Conservation (phyloP, 805 yeast species). For the Crinitomyces ghanaensis region DNA sequence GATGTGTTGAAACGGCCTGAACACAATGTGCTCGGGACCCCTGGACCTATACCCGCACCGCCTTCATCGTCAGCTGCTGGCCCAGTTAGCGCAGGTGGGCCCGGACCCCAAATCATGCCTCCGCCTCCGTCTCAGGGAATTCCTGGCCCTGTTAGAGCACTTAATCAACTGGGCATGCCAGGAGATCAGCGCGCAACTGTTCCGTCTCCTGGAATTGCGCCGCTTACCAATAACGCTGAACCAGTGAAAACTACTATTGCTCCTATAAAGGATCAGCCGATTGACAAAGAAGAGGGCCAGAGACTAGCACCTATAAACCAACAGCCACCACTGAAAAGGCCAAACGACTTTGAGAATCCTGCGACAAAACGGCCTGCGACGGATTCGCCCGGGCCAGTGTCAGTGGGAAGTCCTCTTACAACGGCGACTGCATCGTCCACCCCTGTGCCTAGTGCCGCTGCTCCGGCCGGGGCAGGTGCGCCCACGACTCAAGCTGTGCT, state of each 20-base stretch:
- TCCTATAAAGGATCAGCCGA: neutral
- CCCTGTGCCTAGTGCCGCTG: slow-evolving; percentile 3
- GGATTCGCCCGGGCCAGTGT: slow-evolving; percentile 1
- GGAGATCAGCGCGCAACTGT: neutral
- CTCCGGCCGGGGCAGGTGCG: slow-evolving; percentile 2
- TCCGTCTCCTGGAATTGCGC: slow-evolving; percentile 1
- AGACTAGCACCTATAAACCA: slow-evolving; percentile 4
- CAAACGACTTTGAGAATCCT: neutral
- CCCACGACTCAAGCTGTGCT: neutral
- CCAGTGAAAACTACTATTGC: neutral
- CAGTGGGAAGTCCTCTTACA: slow-evolving; percentile 4
- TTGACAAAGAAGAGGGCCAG: neutral
- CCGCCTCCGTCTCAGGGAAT: slow-evolving; percentile 11
- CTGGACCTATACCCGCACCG: slow-evolving; percentile 14
- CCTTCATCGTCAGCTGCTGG: slow-evolving; percentile 10
- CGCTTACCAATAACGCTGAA: neutral
- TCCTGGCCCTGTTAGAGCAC: slow-evolving; percentile 3
- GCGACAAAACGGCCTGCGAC: neutral
- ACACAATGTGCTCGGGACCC: slow-evolving; percentile 15
- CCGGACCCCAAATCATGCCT: slow-evolving; percentile 6
- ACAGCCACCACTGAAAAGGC: neutral
- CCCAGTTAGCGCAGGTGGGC: slow-evolving; percentile 11
- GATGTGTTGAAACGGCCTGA: slow-evolving; percentile 11
- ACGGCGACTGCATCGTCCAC: slow-evolving; percentile 7
- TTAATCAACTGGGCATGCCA: neutral